These are phyloP conservation scores for Lactarius hatsudake DNA, from an alignment of 768 basidiomycete genomes.

Conservation along the genomic window DNA sequence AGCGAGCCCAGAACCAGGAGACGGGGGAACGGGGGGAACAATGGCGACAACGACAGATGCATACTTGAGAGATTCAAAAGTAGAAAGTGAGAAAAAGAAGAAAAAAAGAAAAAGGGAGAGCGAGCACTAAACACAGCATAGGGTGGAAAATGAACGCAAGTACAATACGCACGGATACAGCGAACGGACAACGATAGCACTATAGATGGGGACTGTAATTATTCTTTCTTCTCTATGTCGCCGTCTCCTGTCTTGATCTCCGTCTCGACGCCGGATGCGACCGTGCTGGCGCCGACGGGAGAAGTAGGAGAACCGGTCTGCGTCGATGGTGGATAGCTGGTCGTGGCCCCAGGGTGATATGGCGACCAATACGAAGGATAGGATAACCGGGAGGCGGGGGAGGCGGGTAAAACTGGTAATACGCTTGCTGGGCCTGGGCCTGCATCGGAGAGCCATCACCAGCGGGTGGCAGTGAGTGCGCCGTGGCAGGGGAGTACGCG, in stretches of 20 bases:
- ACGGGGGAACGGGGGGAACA: neutral
- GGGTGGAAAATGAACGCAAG: neutral
- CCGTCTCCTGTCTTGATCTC: slow-evolving; percentile 25
- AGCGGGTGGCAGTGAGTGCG: slow-evolving; percentile 8
- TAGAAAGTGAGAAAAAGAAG: neutral
- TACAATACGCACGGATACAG: slow-evolving; percentile 14
- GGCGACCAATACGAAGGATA: slow-evolving; percentile 26
- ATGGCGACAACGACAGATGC: slow-evolving; percentile 1
- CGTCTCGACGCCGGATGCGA: slow-evolving; percentile 19
- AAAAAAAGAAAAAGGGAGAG: neutral
- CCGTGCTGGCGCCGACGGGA: slow-evolving; percentile 23
- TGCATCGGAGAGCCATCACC: slow-evolving; percentile 17
- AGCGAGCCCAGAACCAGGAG: slow-evolving; percentile 11
- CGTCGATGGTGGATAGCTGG: slow-evolving; percentile 16
- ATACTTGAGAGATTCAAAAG: slow-evolving; percentile 11
- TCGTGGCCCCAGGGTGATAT: neutral
- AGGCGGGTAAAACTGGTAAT: slow-evolving; percentile 25
- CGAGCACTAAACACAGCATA: slow-evolving; percentile 10
- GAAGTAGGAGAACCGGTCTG: slow-evolving; percentile 23
- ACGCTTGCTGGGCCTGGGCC: slow-evolving; percentile 18
- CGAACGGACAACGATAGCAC: neutral
- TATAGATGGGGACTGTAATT: too few species aligned
- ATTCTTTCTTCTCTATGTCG: slow-evolving; percentile 3
- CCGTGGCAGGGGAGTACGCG: neutral
- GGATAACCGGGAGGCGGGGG: slow-evolving; percentile 25